These are phyloP conservation scores for Suhomyces yuchorum DNA, from an alignment of 1,139 yeast genomes.

Conservation along the genomic window DNA sequence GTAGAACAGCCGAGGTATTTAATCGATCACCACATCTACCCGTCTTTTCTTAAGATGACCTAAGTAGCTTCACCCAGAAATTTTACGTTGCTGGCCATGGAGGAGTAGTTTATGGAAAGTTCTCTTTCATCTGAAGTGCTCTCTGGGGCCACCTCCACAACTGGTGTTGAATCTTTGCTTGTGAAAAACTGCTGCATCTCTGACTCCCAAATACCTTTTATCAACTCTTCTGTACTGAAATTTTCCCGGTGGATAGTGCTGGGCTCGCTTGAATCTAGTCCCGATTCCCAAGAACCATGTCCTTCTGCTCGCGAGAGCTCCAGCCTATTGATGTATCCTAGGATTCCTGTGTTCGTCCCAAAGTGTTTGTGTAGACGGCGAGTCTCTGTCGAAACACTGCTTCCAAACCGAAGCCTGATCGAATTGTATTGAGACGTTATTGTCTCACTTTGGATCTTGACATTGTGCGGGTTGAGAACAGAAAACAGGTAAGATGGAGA, in stretches of 20 bases:
- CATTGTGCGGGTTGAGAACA: slow-evolving; percentile 15
- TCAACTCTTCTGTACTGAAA: slow-evolving; percentile 15
- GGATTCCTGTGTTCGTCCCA: slow-evolving; percentile 16
- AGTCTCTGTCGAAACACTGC: slow-evolving; percentile 15
- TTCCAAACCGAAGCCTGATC: slow-evolving; percentile 40
- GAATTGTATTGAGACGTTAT: slow-evolving; percentile 40
- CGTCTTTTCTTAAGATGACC: too few relatives aligned
- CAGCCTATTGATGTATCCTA: slow-evolving; percentile 17
- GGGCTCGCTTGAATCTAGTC: background rate
- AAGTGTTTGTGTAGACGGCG: slow-evolving; percentile 10
- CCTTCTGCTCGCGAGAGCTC: slow-evolving; percentile 2
- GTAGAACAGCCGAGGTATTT: too few relatives aligned
- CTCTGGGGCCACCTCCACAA: background rate
- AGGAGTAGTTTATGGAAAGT: background rate
- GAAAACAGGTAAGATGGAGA: slow-evolving; percentile 1
- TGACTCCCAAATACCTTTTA: slow-evolving; percentile 17
- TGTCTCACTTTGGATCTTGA: slow-evolving; percentile 43
- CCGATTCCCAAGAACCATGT: background rate
- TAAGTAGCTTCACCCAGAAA: background rate
- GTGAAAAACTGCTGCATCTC: slow-evolving; percentile 9
- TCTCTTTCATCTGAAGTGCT: background rate
- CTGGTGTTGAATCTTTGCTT: background rate
- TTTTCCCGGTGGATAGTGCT: background rate
- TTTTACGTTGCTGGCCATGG: background rate
- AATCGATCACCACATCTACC: too few relatives aligned